These are phyloP conservation scores for Acorus gramineus DNA, from an alignment of 106 monocot genomes.

Conservation along the genomic window DNA sequence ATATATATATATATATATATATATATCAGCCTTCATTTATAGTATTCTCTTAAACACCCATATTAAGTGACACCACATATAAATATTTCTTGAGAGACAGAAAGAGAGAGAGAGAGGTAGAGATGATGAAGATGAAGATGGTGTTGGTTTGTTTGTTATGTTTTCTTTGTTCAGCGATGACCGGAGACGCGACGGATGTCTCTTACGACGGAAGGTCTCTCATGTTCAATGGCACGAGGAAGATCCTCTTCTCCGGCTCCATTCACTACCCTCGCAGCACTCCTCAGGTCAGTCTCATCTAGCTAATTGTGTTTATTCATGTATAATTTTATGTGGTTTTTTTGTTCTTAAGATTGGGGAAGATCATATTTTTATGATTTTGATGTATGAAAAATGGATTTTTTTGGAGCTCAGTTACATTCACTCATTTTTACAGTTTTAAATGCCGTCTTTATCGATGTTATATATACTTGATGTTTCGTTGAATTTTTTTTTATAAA, in stretches of 20 bases:
- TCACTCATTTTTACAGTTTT: too few relatives aligned
- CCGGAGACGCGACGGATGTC: neutral
- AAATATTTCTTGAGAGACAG: neutral
- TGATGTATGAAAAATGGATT: too few relatives aligned
- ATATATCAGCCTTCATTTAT: too few relatives aligned
- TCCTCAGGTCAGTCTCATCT: constrained; percentile 30
- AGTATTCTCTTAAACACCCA: too few relatives aligned
- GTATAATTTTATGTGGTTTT: too few relatives aligned
- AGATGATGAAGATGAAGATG: neutral
- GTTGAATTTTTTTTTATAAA: too few relatives aligned
- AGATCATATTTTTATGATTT: too few relatives aligned
- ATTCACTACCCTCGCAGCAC: constrained; percentile 76
- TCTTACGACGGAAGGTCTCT: constrained; percentile 50
- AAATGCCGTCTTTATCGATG: too few relatives aligned
- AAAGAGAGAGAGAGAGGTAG: neutral
- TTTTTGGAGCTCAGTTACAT: too few relatives aligned
- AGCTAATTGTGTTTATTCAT: neutral
- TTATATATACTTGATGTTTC: too few relatives aligned
- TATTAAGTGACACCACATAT: too few relatives aligned
- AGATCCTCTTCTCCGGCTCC: constrained; percentile 63
- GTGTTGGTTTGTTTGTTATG: neutral
- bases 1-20: neutral
- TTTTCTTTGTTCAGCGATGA: neutral
- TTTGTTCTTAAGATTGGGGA: too few relatives aligned
- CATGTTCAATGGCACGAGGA: constrained; percentile 41